A percentile compares a stretch with the other conserved stretches of the same genome.
phyloP scores from a whole-genome alignment of 805 yeast species.

The Lipomyces mesembrius region DNA sequence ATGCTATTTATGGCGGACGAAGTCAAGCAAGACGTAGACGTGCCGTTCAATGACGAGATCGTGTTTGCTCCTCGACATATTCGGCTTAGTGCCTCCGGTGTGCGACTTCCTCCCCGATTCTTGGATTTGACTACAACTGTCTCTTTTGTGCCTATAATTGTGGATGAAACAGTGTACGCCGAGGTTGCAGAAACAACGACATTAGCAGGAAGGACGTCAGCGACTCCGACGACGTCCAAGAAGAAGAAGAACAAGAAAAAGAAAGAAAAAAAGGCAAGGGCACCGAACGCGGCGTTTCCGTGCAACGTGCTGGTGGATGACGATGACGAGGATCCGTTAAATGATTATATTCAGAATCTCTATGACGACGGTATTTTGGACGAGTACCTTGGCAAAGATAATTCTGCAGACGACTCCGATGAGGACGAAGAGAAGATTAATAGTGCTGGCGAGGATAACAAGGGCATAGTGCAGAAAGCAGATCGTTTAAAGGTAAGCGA shows the following conservation, averaged over 20 bases:
- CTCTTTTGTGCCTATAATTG: background rate
- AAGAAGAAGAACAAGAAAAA: background rate
- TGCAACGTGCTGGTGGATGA: background rate
- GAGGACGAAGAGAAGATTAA: conserved; percentile 13
- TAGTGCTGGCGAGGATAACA: background rate
- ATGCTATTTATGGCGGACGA: conserved; percentile 24
- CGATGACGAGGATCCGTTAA: conserved; percentile 22
- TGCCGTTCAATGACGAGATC: conserved; percentile 23
- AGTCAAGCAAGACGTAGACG: conserved; percentile 7
- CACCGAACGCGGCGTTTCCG: background rate
- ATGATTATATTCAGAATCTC: conserved; percentile 35
- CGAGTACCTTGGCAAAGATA: background rate
- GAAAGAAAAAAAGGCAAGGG: background rate
- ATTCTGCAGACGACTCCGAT: conserved; percentile 9
- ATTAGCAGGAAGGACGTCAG: background rate
- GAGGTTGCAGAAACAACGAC: conserved; percentile 1
- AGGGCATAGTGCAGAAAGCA: background rate
- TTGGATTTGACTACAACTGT: background rate
- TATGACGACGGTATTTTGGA: conserved; percentile 16
- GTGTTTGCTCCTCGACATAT: conserved; percentile 27
- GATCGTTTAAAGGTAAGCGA: background rate
- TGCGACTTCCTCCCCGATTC: conserved; percentile 14
- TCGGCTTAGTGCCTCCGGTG: conserved; percentile 14
- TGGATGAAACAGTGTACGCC: conserved; percentile 6
- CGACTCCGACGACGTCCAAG: background rate